Percentiles rank a stretch among this genome's conserved stretches.
These are phyloP conservation scores for Tolypocladium tundrense DNA, from an alignment of 2,329 filamentous ascomycete genomes.

Conservation along the genomic window DNA sequence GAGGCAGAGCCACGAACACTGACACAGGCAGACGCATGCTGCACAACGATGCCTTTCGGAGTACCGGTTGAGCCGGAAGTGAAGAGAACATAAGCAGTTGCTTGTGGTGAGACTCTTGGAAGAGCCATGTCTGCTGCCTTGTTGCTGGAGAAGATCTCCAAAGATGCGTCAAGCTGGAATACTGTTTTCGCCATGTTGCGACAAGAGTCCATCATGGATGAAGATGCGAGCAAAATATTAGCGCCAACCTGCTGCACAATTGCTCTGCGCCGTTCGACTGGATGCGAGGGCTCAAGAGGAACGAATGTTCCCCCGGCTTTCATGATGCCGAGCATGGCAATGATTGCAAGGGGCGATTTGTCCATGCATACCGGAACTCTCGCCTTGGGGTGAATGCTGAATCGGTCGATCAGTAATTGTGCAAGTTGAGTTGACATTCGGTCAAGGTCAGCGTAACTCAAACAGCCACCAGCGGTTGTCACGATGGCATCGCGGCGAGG, in stretches of 20 bases:
- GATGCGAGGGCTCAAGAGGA: slow-evolving; percentile 14
- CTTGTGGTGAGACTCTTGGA: not conserved
- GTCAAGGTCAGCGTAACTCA: slow-evolving; percentile 5
- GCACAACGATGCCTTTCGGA: slow-evolving; percentile 16
- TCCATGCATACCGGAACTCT: slow-evolving; percentile 4
- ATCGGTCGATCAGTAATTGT: not conserved
- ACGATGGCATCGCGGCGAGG: not conserved
- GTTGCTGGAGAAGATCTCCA: not conserved
- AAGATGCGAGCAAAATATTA: slow-evolving; percentile 4
- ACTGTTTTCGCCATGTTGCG: not conserved
- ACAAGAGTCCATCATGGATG: not conserved
- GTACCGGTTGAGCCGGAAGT: slow-evolving; percentile 16
- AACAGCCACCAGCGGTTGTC: not conserved
- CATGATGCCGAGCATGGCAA: slow-evolving; percentile 14
- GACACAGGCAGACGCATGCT: slow-evolving; percentile 43
- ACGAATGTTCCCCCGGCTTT: slow-evolving; percentile 16
- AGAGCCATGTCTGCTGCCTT: not conserved
- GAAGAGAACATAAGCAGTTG: slow-evolving; percentile 13
- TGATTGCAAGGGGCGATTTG: slow-evolving; percentile 8
- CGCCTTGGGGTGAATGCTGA: not conserved
- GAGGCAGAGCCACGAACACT: slow-evolving; percentile 36
- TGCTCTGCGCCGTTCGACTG: slow-evolving; percentile 2
- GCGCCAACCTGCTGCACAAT: slow-evolving; percentile 5
- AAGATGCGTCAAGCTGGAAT: not conserved
- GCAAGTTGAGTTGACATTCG: not conserved